phyloP scores from a whole-genome alignment of 1,284 basidiomycete species.

The Ustanciosporium gigantosporum region DNA sequence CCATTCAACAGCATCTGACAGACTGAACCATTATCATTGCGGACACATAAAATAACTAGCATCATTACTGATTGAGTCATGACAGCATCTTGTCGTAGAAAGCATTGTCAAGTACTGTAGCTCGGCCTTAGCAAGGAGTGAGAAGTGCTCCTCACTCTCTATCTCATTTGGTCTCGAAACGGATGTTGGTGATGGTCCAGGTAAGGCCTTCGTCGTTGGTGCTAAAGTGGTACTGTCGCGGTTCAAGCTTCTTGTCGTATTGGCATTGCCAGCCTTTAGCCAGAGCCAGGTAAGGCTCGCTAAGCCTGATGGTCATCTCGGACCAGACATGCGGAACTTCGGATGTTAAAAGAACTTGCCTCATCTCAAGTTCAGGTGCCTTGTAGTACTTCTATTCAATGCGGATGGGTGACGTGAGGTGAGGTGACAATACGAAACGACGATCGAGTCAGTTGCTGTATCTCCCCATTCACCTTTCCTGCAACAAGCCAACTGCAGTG shows the following conservation, averaged over 20 bases:
- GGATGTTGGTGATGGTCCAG: background rate
- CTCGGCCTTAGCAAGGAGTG: too few species aligned
- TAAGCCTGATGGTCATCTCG: background rate
- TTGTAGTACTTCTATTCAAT: background rate
- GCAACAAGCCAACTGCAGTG: background rate
- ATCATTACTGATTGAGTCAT: too few species aligned
- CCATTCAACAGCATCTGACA: too few species aligned
- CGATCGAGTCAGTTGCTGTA: background rate
- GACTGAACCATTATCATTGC: too few species aligned
- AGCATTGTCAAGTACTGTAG: too few species aligned
- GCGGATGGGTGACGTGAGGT: background rate
- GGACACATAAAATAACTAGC: too few species aligned
- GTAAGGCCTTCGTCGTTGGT: background rate
- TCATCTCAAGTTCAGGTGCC: background rate
- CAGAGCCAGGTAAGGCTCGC: background rate
- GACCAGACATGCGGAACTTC: background rate
- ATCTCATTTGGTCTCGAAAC: too few species aligned
- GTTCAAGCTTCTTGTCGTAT: background rate
- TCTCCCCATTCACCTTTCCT: background rate
- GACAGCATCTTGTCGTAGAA: too few species aligned
- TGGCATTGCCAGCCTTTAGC: background rate
- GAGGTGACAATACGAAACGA: background rate
- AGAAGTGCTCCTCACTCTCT: too few species aligned
- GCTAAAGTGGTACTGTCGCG: background rate
- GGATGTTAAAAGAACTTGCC: background rate